Evolutionary conservation across 176 grass and related monocot species (phyloP).

Genomic region (Hyparrhenia diplandra): DNA sequence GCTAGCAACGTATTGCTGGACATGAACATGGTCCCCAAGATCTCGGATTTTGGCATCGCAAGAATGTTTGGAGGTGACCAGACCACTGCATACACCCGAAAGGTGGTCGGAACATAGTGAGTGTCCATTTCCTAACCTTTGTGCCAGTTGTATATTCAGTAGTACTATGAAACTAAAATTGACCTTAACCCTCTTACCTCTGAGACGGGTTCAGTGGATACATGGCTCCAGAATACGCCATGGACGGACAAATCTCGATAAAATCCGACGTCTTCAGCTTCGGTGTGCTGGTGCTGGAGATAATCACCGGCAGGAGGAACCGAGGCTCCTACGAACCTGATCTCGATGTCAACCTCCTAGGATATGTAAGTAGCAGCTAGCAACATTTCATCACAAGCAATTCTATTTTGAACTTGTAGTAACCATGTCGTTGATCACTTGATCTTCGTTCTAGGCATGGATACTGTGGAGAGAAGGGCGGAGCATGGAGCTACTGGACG

Average conservation of each 20-base stretch:
- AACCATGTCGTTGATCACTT: background rate
- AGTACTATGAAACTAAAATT: background rate
- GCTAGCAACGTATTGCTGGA: constrained; percentile 45
- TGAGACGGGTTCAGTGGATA: constrained; percentile 19
- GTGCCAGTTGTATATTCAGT: background rate
- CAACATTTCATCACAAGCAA: background rate
- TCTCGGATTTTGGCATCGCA: constrained; percentile 41
- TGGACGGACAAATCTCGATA: constrained; percentile 36
- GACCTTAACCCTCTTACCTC: background rate
- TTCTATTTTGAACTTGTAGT: background rate
- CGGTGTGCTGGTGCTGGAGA: constrained; percentile 34
- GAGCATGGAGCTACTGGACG: constrained; percentile 17
- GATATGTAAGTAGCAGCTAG: too few relatives aligned
- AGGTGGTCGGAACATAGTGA: constrained; percentile 53
- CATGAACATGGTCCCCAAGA: constrained; percentile 37
- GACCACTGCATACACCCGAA: constrained; percentile 25
- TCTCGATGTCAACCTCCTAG: too few relatives aligned
- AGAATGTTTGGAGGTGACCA: constrained; percentile 50
- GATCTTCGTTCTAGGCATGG: constrained; percentile 16
- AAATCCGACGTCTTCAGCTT: constrained; percentile 50
- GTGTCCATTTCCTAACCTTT: background rate
- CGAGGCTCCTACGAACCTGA: too few relatives aligned
- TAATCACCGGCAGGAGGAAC: constrained; percentile 29
- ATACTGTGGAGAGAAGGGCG: constrained; percentile 40
- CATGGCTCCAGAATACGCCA: constrained; percentile 41